Evolutionary conservation across 768 basidiomycete genomes (phyloP).

Genomic region (Collybia sp.): DNA sequence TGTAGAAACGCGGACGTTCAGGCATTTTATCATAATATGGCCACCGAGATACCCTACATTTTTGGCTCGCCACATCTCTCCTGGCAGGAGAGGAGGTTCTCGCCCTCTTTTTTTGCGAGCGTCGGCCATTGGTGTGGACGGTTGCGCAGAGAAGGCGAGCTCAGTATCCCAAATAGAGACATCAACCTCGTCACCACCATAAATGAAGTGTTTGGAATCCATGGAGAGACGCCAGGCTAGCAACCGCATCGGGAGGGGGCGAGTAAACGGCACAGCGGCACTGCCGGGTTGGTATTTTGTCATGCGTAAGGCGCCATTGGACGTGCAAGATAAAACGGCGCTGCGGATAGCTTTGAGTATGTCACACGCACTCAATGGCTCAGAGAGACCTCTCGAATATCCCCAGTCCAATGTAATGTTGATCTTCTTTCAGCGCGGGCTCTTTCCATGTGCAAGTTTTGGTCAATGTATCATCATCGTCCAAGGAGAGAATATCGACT

Average conservation of each 20-base stretch:
- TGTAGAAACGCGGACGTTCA: slow-evolving; percentile 16
- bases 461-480: slow-evolving; percentile 36
- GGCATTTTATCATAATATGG: neutral
- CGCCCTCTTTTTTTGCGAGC: slow-evolving; percentile 56
- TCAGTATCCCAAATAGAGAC: slow-evolving; percentile 78
- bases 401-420: slow-evolving; percentile 61
- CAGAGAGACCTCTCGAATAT: slow-evolving; percentile 41
- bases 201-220: slow-evolving; percentile 57
- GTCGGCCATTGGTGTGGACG: slow-evolving; percentile 11
- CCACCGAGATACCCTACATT: slow-evolving; percentile 47
- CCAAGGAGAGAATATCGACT: slow-evolving; percentile 35
- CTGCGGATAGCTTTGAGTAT: slow-evolving; percentile 20
- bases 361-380: neutral
- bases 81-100: slow-evolving; percentile 52
- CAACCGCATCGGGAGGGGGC: slow-evolving; percentile 63
- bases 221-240: slow-evolving; percentile 58
- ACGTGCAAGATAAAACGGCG: slow-evolving; percentile 64
- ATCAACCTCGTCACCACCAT: slow-evolving; percentile 86
- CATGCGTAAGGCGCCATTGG: slow-evolving; percentile 66
- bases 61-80: slow-evolving; percentile 81
- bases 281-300: slow-evolving; percentile 22
- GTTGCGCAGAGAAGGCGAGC: slow-evolving; percentile 34
- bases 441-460: slow-evolving; percentile 58
- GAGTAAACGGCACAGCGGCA: slow-evolving; percentile 16
- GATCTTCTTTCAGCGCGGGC: slow-evolving; percentile 43